Evolutionary conservation across 2,329 filamentous ascomycete genomes (phyloP), one percentile per base, ranked within the genome.

Genomic region (Harringtonia aguacate): DNA sequence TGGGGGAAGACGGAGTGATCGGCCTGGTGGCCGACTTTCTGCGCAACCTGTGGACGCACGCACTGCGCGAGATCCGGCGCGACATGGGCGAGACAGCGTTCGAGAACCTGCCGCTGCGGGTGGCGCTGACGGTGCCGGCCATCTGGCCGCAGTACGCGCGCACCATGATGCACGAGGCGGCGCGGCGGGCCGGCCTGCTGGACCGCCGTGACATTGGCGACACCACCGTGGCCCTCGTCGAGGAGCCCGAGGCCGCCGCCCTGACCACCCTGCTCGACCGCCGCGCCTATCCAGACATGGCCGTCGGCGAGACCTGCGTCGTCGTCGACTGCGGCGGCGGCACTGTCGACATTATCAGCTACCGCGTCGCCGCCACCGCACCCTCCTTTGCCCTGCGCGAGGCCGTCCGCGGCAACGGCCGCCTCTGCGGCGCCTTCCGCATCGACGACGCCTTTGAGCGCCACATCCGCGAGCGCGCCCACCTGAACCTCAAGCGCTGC

Each of bases 381-480:
- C 12, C 20, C 4, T 40, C 45, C 12, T 55, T 73, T 4, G 61
- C 69, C 46, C 59, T 75, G n/a, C 61, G 64, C 43, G 72, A 75
- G 54, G 66, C 69, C 13, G 66, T 66, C 4, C 64, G 66, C 22
- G 70, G 70, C 2, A 69, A 65, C 6, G 70, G 71, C 9, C 68
- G 65, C 2, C 62, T 68, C 45, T 74, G 68, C 45, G 72, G 71
- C 21, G 70, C 67, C 4, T 64, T 67, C 1, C 67, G 69, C 49
- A 58, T 75, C 44, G 71, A 73, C 47, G 61, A 66, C 52, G 58
- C 68, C 17, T 75, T 75, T 48, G 58, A 60, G 27, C 60, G 65
- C 22, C 67, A 67, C 46, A 53, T 72, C 17, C 64, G 63, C 45
- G 56, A 61, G 14, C 68, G 64, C 21, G 61, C 74, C 17, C 66